Base-by-base conservation (phyloP, 2,329 filamentous ascomycete genomes). In the Fusarium haematococcum region DNA sequence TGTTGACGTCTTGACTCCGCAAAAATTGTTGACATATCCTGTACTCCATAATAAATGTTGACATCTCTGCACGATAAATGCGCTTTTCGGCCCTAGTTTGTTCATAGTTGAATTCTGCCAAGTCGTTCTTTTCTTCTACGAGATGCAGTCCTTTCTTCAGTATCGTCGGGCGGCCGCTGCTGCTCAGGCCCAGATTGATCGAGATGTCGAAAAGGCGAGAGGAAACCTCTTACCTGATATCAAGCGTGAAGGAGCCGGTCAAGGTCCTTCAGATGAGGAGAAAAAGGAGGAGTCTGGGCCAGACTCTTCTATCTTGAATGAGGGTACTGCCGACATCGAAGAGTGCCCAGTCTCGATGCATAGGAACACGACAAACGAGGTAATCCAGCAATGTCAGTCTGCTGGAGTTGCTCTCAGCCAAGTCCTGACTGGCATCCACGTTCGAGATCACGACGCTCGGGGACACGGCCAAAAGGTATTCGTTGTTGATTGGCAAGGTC, bases 401-500 rank as follows among this genome's bases (percentile, higher is more conserved):
- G 41, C 54, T 3, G 67, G 75, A 1, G 54, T 65, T 4, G 66
- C 80, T 4, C 73, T 83, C 1, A 79, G 80, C 4, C 79, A 78
- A 13, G 75, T 76, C 0, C 68, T 83, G 2, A 81, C 80, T 0
- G 81, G 81, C 16, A 76, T 83, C 7, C 68, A 79, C 4, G 81
- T 79, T 6, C 69, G 76, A 32, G 76, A 82, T 59, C 78, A 80
- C 62, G 74, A 76, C 45, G 25, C 25, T 18, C 9, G 23, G 13
- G 79, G 75, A n/a, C 67, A 78, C 6, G 77, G 78, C 1, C 68
- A 71, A 2, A 72, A 79, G 35, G 80, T 85, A 2, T 79, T 83
- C 13, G 76, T 83, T 23, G 79, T 82, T 39, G 73, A 77, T 4
- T 78, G 76, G 76, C 79, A 76, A 66, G 81, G 79, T 3, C 81